These are phyloP conservation scores for Penicillium argentinense DNA, from an alignment of 495 filamentous ascomycete genomes.

Conservation along the genomic window DNA sequence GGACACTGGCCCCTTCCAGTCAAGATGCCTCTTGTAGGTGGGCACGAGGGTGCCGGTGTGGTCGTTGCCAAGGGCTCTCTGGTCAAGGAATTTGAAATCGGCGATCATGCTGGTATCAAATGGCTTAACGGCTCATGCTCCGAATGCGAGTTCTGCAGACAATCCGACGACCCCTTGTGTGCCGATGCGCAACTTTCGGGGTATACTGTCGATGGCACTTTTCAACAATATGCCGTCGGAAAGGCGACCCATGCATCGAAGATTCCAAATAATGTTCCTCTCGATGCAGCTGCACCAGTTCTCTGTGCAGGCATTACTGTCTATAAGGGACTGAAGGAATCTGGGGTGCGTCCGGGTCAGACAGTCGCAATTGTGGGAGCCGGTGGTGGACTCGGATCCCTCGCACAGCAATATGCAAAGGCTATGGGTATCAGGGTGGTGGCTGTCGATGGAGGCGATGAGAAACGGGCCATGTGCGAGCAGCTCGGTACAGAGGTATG, in stretches of 20 bases:
- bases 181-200: constrained; percentile 70
- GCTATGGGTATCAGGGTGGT: constrained; percentile 79
- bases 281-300: constrained; percentile 78
- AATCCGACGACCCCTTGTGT: constrained; percentile 77
- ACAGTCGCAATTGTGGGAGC: constrained; percentile 82
- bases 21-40: constrained; percentile 85
- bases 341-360: constrained; percentile 61
- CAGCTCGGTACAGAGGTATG: constrained; percentile 58
- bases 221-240: constrained; percentile 88
- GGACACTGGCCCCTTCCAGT: constrained; percentile 82
- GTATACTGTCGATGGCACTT: constrained; percentile 88
- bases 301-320: constrained; percentile 88
- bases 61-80: constrained; percentile 77
- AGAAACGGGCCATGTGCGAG: constrained; percentile 67
- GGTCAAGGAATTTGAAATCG: constrained; percentile 71
- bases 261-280: constrained; percentile 69
- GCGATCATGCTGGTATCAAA: constrained; percentile 83
- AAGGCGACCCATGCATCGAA: constrained; percentile 81
- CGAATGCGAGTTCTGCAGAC: constrained; percentile 75
- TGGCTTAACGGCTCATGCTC: constrained; percentile 88
- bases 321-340: constrained; percentile 88
- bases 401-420: constrained; percentile 82
- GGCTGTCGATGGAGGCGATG: constrained; percentile 74
- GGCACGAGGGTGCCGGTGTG: constrained; percentile 89
- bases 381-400: constrained; percentile 77